Conservation (phyloP, 1,284 basidiomycete genomes). For the Hemileia vastatrix region DNA sequence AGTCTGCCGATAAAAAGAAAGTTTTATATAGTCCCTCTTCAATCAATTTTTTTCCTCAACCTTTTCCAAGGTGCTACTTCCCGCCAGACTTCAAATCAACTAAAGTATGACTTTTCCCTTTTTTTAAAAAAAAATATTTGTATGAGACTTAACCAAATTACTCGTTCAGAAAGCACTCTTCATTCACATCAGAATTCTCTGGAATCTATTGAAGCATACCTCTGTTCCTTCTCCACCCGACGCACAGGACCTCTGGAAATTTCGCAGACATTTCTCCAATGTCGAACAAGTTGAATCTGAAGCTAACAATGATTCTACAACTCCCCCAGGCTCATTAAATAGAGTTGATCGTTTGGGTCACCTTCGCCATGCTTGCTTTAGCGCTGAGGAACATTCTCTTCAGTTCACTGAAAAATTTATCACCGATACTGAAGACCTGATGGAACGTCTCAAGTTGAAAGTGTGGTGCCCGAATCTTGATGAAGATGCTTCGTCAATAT, state of each 20-base stretch:
- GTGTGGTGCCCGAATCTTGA: not conserved
- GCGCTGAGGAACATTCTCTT: no score
- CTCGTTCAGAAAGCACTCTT: constrained; percentile 14
- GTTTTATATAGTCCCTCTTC: no score
- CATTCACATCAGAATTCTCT: constrained; percentile 15
- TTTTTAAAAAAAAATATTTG: not conserved
- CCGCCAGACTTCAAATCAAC: not conserved
- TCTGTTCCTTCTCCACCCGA: constrained; percentile 6
- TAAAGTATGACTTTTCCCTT: not conserved
- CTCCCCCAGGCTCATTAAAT: not conserved
- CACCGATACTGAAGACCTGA: not conserved
- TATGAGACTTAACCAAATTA: no score
- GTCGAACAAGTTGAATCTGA: constrained; percentile 1
- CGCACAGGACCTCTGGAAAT: not conserved
- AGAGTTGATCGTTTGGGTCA: not conserved
- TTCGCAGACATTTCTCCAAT: constrained; percentile 3
- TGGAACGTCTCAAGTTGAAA: not conserved
- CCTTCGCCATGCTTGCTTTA: not conserved
- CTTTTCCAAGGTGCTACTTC: not conserved
- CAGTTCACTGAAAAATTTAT: no score
- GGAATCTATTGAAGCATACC: constrained; percentile 11
- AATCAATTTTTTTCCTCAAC: no score
- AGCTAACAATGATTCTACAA: not conserved
- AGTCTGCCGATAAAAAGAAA: no score
- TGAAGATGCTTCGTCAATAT: not conserved